Evolutionary conservation across 176 grass and related monocot genomes (phyloP), one percentile per base, ranked within the genome.

Genomic region (Ensete ventricosum): DNA sequence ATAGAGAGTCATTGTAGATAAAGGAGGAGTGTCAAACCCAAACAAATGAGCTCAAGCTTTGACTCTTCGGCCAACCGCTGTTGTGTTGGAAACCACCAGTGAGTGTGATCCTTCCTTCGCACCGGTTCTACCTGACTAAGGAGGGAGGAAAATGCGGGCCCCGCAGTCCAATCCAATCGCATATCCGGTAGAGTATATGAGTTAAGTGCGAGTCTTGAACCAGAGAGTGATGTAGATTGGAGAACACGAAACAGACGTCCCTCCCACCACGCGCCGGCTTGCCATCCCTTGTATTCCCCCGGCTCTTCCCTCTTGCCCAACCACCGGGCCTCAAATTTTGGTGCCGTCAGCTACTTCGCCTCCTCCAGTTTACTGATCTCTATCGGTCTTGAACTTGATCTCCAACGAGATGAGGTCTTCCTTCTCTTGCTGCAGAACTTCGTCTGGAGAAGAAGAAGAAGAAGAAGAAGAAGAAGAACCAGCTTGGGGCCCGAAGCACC

Each of bases 191-290:
- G 34, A 43, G 34, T 0, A 43, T 5, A 29, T 0, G 34, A 43
- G 4, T 43, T 43, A 43, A 6, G 24, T 25, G 1, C 24, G 24
- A 25, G 24, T 25, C 24, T 25, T 25, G 24, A 25, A 25, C 24
- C 24, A 25, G 24, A 25, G 24, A 25, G 24, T 25, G 55, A 19
- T 58, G 14, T 25, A 64, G 62, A 25, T 1, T 64, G 62, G 62
- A 8, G 62, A 65, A 65, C 62, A 27, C 62, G 62, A 27, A 65
- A 65, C 62, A 27, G 10, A 65, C 62, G 27, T 65, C 62, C 62
- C 23, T 43, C 34, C 34, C 34, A 43, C 22, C 22, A 11, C 21
- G 26, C 21, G 62, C 62, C 62, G 24, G 23, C 62, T 14, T 10
- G 62, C 62, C 60, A 4, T 65, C 13, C 23, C 3, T 23, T 27